Evolutionary conservation across 768 basidiomycete species (phyloP), one percentile per base, ranked within the genome.

Genomic region (Tylopilus balloui): DNA sequence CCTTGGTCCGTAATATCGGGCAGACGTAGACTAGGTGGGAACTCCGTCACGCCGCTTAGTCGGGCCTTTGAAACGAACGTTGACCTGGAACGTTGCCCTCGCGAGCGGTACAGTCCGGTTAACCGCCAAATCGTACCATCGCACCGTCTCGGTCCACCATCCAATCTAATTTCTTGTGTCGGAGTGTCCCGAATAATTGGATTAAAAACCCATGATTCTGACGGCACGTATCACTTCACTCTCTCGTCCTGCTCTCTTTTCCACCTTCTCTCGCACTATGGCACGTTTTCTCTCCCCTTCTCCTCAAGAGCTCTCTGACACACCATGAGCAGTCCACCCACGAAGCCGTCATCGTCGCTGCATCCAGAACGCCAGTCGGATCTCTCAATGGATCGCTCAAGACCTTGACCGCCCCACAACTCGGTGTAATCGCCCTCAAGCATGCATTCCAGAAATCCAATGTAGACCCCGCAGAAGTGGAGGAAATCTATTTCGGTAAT

Each of bases 401-500:
- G 70, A 73, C 82, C 39, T 74, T 95, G 66, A 89, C 90, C 13
- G 95, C 95, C 13, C 83, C 92, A 44, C 86, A 99, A 66, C 87
- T 99, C 48, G 96, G 96, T 59, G 70, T 80, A 27, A 73, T 85
- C 47, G 96, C 91, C 35, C 78, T 98, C 66, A 97, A 93, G 70
- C 87, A 88, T 66, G 96, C 93, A 17, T 77, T 98, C 49, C 78
- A 83, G 54, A 79, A 86, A 47, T 84, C 85, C 40, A 81, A 84
- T 45, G 78, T 98, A 63, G 81, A 86, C 59, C 87, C 93, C 15
- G 78, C 84, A 1, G 65, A 79, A 51, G 84, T 91, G n/a, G 93
- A 98, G 69, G 96, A 99, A 73, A 76, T 97, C 60, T 98, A 87
- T 79, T 87, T 97, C 64, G 96, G 96, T 57, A 94, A 99, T 65